Base-by-base conservation (phyloP, 257 asterid species). In the Mitragyna speciosa region DNA sequence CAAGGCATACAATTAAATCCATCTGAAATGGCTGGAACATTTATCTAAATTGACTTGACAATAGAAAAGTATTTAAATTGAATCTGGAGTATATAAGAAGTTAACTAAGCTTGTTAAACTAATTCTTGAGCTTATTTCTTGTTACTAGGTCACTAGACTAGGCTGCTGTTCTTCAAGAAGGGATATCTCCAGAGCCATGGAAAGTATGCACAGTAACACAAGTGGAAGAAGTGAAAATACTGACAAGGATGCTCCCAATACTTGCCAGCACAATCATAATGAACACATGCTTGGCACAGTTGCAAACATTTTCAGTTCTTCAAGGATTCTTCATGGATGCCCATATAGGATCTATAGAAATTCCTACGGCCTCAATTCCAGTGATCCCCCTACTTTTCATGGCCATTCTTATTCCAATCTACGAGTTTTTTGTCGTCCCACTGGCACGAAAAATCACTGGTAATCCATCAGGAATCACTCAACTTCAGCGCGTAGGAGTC, bases 171-270 rank as follows among this genome's bases (percentile, higher is more conserved):
- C 16, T 45, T 77, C 49, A 77, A 77, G 49, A 66, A 66, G 80
- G 31, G 24, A 76, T n/a, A 69, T 39, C 59, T 64, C 43, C 61
- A 73, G 73, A 75, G 45, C 78, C 82, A 7, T 28, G 81, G 72
- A 77, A 61, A 83, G 78, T 76, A 11, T 87, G 91, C 89, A 86
- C 89, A 17, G 81, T 89, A 49, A 85, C 91, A 81, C 89, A 87
- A 83, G 91, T 89, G n/a, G 93, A 89, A 84, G 90, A 89, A 82
- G 86, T 87, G 28, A 89, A 89, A 81, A 86, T 87, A 41, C 82
- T 89, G 33, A 74, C 81, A 54, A 75, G 89, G 76, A 86, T 87
- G 87, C 81, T 89, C 12, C 91, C 93, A 2, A 86, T 86, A 17
- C 28, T 89, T 17, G 85, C 81, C 39, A 84, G 93, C 81, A 89